A percentile compares a stretch with the other conserved stretches of the same genome.
These are phyloP conservation scores for Candolleomyces aberdarensis DNA, from an alignment of 768 basidiomycete species.

Conservation along the genomic window DNA sequence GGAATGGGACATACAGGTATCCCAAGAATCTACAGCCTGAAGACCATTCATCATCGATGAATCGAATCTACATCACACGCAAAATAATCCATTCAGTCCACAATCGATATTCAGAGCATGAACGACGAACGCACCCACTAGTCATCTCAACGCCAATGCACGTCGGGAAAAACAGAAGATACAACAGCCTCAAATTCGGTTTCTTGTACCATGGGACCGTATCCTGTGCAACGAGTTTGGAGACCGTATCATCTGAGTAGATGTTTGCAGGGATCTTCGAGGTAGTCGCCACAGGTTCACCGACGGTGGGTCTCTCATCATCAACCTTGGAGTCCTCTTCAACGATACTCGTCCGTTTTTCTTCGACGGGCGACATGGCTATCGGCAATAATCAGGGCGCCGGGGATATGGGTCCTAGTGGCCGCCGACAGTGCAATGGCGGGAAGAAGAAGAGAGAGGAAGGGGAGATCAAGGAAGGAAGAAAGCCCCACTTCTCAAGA, in stretches of 20 bases:
- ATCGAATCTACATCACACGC: conserved; percentile 39
- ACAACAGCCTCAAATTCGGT: conserved; percentile 52
- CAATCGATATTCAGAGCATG: neutral
- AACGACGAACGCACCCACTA: conserved; percentile 39
- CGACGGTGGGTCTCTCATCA: neutral
- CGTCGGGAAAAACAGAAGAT: conserved; percentile 56
- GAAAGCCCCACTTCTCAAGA: neutral
- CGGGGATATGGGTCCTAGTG: neutral
- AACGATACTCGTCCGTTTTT: too few species aligned
- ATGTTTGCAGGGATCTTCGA: neutral
- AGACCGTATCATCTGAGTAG: conserved; percentile 30
- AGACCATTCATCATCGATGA: conserved; percentile 63
- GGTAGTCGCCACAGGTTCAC: neutral
- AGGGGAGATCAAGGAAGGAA: neutral
- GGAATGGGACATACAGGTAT: conserved; percentile 38
- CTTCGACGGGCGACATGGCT: too few species aligned
- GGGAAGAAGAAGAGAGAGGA: neutral
- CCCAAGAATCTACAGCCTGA: conserved; percentile 57
- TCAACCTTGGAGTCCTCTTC: neutral
- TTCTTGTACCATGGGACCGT: conserved; percentile 60
- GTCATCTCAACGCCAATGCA: conserved; percentile 65
- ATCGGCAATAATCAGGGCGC: too few species aligned
- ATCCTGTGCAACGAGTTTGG: conserved; percentile 46
- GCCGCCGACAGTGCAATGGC: neutral
- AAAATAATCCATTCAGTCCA: neutral